phyloP scores from a whole-genome alignment of 2,329 filamentous ascomycete genomes.

The Alternaria novae-zelandiae region DNA sequence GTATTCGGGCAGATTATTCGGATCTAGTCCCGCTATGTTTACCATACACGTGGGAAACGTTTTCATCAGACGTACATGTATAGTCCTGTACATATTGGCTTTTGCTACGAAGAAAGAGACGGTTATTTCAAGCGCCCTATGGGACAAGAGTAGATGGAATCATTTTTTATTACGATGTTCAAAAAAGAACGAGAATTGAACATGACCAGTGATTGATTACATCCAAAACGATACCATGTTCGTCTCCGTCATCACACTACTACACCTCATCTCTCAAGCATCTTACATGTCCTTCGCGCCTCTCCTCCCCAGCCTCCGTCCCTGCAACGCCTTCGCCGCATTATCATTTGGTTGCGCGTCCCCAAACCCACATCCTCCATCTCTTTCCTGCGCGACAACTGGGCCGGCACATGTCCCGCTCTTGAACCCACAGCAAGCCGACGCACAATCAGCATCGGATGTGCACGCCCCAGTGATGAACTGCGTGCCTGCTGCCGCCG shows the following conservation, averaged over 20 bases:
- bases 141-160: neutral
- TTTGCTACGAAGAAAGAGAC: neutral
- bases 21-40: neutral
- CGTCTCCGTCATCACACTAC: neutral
- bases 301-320: slow-evolving; percentile 26
- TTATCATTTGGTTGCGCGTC: slow-evolving; percentile 43
- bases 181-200: neutral
- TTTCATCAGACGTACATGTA: neutral
- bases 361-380: slow-evolving; percentile 48
- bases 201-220: neutral
- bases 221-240: neutral
- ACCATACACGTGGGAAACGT: neutral
- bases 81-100: neutral
- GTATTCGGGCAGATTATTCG: neutral
- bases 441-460: slow-evolving; percentile 48
- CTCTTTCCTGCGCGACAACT: slow-evolving; percentile 42
- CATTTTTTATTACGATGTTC: neutral
- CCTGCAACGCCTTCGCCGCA: slow-evolving; percentile 36
- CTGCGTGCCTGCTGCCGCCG: slow-evolving; percentile 34
- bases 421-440: slow-evolving; percentile 47
- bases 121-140: neutral
- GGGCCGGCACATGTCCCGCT: slow-evolving; percentile 41
- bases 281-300: slow-evolving; percentile 30
- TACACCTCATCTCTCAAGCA: neutral
- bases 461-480: slow-evolving; percentile 50